Base-by-base conservation (phyloP, 139 green algal species). In the Tetradesmus obliquus region DNA sequence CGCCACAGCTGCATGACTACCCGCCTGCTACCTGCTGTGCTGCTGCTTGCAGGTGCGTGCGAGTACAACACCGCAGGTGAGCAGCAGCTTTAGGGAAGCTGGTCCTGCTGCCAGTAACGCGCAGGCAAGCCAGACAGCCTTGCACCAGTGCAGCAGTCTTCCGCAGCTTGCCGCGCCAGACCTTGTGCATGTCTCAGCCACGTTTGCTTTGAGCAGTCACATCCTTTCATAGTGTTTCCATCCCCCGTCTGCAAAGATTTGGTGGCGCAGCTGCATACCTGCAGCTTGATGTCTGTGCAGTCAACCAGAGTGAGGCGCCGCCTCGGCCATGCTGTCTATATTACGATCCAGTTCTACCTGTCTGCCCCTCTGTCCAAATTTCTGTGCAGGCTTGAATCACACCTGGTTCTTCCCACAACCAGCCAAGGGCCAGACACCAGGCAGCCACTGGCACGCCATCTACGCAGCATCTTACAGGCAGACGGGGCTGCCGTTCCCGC, bases 321-420 rank as follows among this genome's bases (percentile, higher is more conserved):
- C 32, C 32, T 45, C 32, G 32, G 32, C 32, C 32, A 45, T 45
- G 32, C 32, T 45, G 32, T 45, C 32, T 45, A 45, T 45, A 45
- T 45, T 45, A 45, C 32, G 32, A 45, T 45, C 32, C 32, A 45
- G 32, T 45, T 45, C 32, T 76, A 19, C 66, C 13, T 24, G 17
- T 5, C 66, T 76, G 66, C 66, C 66, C n/a, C 17, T 19, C 3
- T 76, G 66, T 24, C 2, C n/a, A 24, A 76, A 7, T n/a, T 17
- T 13, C 22, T 19, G 74, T 60, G 32, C 57, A 55, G 90, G 87
- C 1, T 81, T 92, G 55, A 95, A 95, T 80, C 13, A 55, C 1
- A 95, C 93, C 20, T 95, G 92, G 93, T 95, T 95, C 92, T 93
- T 95, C 32, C 93, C 93, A 8, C 66, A 94, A 8, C 91, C 93